Evolutionary conservation across 2,329 filamentous ascomycete genomes (phyloP).

Genomic region (Blastomyces silverae): DNA sequence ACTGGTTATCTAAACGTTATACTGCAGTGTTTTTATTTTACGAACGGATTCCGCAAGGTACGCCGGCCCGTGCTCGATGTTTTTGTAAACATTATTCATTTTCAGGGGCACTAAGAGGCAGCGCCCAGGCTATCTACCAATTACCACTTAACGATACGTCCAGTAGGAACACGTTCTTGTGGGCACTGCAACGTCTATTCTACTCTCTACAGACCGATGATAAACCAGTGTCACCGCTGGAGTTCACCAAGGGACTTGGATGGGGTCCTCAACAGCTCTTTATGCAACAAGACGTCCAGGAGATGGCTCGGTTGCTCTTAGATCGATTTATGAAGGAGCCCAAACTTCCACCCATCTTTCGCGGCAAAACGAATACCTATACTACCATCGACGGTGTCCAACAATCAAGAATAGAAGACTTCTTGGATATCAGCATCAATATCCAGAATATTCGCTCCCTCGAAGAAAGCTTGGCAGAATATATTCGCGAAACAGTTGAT

Average conservation of each 20-base stretch:
- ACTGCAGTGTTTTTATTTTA: slow-evolving; percentile 68
- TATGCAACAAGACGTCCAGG: slow-evolving; percentile 17
- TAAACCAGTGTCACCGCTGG: slow-evolving; percentile 8
- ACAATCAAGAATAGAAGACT: slow-evolving; percentile 14
- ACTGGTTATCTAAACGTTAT: slow-evolving; percentile 73
- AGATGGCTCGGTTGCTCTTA: slow-evolving; percentile 13
- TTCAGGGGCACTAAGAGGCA: neutral
- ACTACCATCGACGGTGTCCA: slow-evolving; percentile 7
- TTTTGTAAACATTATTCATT: neutral
- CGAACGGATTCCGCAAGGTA: slow-evolving; percentile 26
- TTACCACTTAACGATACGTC: slow-evolving; percentile 12
- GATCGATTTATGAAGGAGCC: slow-evolving; percentile 9
- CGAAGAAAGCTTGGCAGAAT: slow-evolving; percentile 16
- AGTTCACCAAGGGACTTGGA: slow-evolving; percentile 15
- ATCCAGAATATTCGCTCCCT: slow-evolving; percentile 10
- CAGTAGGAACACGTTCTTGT: slow-evolving; percentile 1
- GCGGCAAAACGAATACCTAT: slow-evolving; percentile 9
- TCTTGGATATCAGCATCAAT: slow-evolving; percentile 16
- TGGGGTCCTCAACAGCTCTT: slow-evolving; percentile 14
- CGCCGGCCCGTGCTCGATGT: neutral
- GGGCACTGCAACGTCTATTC: slow-evolving; percentile 17
- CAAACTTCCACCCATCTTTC: slow-evolving; percentile 12
- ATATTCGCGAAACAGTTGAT: slow-evolving; percentile 1
- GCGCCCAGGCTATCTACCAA: slow-evolving; percentile 11
- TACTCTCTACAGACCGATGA: slow-evolving; percentile 14